Evolutionary conservation across 345 rosid species (phyloP), one percentile per base, ranked within the genome.

Genomic region (Microthlaspi erraticum): DNA sequence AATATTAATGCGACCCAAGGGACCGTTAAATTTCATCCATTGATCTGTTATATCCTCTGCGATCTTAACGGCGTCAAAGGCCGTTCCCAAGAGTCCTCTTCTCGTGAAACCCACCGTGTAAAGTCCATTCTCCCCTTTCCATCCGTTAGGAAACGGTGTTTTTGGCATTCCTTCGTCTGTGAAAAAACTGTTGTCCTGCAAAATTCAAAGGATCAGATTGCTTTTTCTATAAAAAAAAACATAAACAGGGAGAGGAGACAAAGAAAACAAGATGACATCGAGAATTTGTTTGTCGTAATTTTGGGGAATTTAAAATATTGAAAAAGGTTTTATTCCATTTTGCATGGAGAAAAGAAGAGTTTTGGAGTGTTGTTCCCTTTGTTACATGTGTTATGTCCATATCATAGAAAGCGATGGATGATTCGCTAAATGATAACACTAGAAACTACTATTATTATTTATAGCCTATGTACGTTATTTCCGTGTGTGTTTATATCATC

Each of bases 31-130:
- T 49, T 66, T 58, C 64, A 77, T 83, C 90, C 89, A 87, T 43
- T 88, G 87, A 36, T 75, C 74, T 5, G 83, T 79, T 44, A 94
- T 73, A 49, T 89, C 96, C 8, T 60, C 65, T 5, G 98, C 90
- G 68, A 91, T 85, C 32, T 82, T 85, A 58, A 79, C 83, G 72
- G 99, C 96, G 68, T 93, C 96, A 6, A 57, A 63, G 6, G 92
- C 81, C 61, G 93, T 87, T 75, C 98, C 99, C 1, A 73, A 74
- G 10, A 94, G 84, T 5, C 99, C 99, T 71, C 90, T 84, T 62
- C 89, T 80, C 20, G 98, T 88, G 71, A 94, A 94, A 19, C 99
- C 99, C 49, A 94, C 99, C 0, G 90, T 78, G 76, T 94, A 94
- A 2, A 94, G 65, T 44, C 99, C 97, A 12, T 84, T 74, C 19